phyloP scores from a whole-genome alignment of 176 grass and related monocot genomes.

The Musa schizocarpa region DNA sequence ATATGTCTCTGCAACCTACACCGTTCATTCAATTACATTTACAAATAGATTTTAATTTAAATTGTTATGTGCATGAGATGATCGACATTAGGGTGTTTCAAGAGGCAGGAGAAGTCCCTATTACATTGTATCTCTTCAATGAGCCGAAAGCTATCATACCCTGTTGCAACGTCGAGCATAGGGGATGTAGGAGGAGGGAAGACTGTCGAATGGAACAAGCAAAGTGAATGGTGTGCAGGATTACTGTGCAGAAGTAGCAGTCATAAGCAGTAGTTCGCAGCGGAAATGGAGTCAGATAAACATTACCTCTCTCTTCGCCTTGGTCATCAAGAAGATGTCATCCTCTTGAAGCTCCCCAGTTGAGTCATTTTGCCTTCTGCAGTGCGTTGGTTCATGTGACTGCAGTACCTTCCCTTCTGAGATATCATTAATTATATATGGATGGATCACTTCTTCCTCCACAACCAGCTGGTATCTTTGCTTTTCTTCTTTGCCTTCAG shows the following conservation, averaged over 20 bases:
- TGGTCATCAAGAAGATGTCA: not conserved
- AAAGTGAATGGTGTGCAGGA: slow-evolving; percentile 1
- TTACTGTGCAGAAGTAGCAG: not conserved
- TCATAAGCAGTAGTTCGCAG: not conserved
- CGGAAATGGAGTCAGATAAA: not conserved
- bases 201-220: not conserved
- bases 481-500: not conserved
- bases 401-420: not conserved
- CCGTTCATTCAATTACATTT: too few species aligned
- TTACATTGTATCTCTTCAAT: not conserved
- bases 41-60: too few species aligned
- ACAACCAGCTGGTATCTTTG: not conserved
- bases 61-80: too few species aligned
- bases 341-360: not conserved
- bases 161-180: not conserved
- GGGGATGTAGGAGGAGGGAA: not conserved
- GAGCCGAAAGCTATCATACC: not conserved
- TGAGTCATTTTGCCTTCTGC: not conserved
- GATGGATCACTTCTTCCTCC: not conserved
- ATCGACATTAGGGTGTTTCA: too few species aligned
- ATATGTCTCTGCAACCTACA: too few species aligned
- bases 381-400: not conserved
- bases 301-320: not conserved
- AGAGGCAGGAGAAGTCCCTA: too few species aligned
- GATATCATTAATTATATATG: not conserved